Evolutionary conservation across 2,329 filamentous ascomycete species (phyloP), one percentile per base, ranked within the genome.

Genomic region (Trichoderma brevicompactum): DNA sequence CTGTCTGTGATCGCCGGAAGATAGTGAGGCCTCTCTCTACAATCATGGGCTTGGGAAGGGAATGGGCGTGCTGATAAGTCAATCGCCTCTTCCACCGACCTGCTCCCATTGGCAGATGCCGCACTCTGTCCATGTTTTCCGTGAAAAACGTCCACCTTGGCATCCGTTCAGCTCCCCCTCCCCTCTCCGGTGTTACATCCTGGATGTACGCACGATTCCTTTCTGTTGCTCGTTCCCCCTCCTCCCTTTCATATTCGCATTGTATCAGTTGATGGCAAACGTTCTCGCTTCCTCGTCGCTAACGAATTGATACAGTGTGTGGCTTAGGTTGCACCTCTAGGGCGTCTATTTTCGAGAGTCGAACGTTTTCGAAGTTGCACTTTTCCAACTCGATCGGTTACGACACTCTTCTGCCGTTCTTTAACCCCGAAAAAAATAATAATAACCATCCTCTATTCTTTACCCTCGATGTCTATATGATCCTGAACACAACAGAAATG

Each of bases 401-500:
- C 59, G 59, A 54, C 59, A 52, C 52, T 64, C 64, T 48, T 65
- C 60, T 52, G 50, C 65, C 65, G 59, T 55, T 66, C 65, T 17
- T 62, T 50, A 12, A 32, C 23, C 23, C 3, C 32, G 40, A 48
- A 23, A 56, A 23, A 52, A 40, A 48, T 36, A 28, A 65, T 59
- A 46, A 64, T 59, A 63, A 12, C 34, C 50, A 53, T 15, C 15
- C 6, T 13, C 41, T 65, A 41, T 46, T 54, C n/a, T 40, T 43
- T 44, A 55, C 53, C 65, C 54, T 49, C 49, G 15, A 67, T 67
- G 61, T 50, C 44, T 49, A 59, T 64, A 53, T 43, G 46, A 52
- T 55, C 58, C 64, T 66, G 58, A 66, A 63, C 41, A 41, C 61
- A 38, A 56, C 61, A 49, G 36, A 54, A 41, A 95, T 93, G 90